phyloP scores from a whole-genome alignment of 2,329 filamentous ascomycete species.

The Trichoderma atrobrunneum region DNA sequence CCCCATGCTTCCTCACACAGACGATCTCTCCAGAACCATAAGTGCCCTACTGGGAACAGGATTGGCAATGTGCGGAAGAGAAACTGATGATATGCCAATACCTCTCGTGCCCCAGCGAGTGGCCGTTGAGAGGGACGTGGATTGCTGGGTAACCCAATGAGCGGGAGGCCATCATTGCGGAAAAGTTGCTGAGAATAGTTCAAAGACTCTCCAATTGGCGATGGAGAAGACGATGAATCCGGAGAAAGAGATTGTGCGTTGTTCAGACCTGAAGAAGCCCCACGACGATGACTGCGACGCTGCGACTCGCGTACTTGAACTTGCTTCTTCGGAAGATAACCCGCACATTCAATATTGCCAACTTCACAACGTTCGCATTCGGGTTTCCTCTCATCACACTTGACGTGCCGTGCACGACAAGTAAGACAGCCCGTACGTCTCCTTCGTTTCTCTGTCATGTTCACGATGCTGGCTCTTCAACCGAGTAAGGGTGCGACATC shows the following conservation, averaged over 20 bases:
- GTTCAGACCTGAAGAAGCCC: background rate
- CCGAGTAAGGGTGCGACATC: background rate
- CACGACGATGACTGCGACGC: background rate
- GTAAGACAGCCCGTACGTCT: conserved; percentile 10
- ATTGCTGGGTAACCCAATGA: conserved; percentile 12
- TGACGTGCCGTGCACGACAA: conserved; percentile 6
- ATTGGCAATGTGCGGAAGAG: conserved; percentile 9
- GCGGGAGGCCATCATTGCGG: conserved; percentile 3
- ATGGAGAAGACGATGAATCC: background rate
- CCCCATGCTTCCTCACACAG: conserved; percentile 15
- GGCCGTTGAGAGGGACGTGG: background rate
- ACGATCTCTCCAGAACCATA: conserved; percentile 11
- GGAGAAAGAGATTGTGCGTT: background rate
- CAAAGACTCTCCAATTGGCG: background rate
- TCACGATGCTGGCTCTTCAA: background rate
- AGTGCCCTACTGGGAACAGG: background rate
- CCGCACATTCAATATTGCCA: conserved; percentile 8
- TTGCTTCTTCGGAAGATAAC: conserved; percentile 3
- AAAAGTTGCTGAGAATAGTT: background rate
- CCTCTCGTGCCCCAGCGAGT: conserved; percentile 1
- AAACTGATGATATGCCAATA: conserved; percentile 13
- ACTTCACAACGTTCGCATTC: conserved; percentile 10
- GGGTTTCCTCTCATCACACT: conserved; percentile 12
- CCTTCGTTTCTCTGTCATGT: background rate
- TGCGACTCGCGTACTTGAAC: background rate